Conservation (phyloP, 495 filamentous ascomycete species). For the Neurospora intermedia region DNA sequence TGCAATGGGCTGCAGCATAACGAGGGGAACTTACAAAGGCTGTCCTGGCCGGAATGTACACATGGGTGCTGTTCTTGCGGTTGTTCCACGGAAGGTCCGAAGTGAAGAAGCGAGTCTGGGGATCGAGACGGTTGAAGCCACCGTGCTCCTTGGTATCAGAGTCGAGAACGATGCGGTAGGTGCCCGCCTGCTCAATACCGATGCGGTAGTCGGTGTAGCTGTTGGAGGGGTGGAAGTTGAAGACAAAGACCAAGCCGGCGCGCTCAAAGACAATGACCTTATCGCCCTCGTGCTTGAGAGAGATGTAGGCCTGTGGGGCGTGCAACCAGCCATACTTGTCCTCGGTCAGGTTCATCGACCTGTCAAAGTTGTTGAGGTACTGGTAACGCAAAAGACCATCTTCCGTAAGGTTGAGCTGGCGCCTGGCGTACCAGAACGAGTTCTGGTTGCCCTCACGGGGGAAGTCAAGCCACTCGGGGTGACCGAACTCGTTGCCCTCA, state of each 20-base stretch:
- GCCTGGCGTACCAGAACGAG: conserved; percentile 92
- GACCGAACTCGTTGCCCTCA: conserved; percentile 96
- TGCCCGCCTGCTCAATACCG: conserved; percentile 73
- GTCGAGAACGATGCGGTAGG: conserved; percentile 81
- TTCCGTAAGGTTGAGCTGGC: conserved; percentile 87
- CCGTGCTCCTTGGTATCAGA: conserved; percentile 69
- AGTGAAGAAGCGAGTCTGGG: conserved; percentile 78
- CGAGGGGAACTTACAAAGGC: conserved; percentile 57
- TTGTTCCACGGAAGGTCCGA: conserved; percentile 83
- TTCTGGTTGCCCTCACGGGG: conserved; percentile 90
- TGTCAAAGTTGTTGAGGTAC: conserved; percentile 91
- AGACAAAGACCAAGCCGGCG: conserved; percentile 80
- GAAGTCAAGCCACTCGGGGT: conserved; percentile 99
- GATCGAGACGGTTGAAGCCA: conserved; percentile 65
- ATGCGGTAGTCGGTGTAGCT: conserved; percentile 91
- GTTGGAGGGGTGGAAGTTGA: conserved; percentile 86
- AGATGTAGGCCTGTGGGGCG: conserved; percentile 76
- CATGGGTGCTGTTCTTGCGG: conserved; percentile 77
- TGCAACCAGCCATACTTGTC: conserved; percentile 90
- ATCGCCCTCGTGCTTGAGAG: conserved; percentile 85
- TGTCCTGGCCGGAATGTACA: conserved; percentile 79
- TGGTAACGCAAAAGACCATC: conserved; percentile 78
- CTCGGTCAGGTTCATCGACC: conserved; percentile 77
- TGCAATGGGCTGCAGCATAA: background rate
- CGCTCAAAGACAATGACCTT: conserved; percentile 96